These are phyloP conservation scores for Saccharomyces hybrid DNA, from an alignment of 1,139 yeast genomes.

Conservation along the genomic window DNA sequence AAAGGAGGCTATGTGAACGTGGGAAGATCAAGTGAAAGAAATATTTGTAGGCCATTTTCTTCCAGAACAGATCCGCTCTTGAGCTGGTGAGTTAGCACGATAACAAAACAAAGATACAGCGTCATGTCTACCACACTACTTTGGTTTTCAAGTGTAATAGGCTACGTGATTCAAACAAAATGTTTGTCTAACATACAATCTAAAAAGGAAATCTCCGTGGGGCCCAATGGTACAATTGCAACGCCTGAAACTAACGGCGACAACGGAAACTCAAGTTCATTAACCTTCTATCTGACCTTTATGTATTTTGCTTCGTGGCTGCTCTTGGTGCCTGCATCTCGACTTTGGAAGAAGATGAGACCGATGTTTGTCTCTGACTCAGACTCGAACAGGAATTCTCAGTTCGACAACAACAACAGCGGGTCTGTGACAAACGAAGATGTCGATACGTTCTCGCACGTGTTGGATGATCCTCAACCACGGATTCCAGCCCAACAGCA, in stretches of 20 bases:
- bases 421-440: background rate
- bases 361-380: background rate
- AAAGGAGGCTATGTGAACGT: background rate
- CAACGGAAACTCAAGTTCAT: background rate
- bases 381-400: background rate
- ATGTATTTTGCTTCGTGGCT: conserved; percentile 6
- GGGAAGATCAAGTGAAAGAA: background rate
- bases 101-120: background rate
- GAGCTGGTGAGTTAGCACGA: background rate
- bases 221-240: background rate
- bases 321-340: conserved; percentile 4
- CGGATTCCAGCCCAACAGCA: background rate
- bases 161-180: conserved; percentile 11
- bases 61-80: background rate
- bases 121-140: conserved; percentile 3
- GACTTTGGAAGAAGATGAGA: conserved; percentile 4
- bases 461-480: background rate
- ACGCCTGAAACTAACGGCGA: background rate
- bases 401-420: background rate
- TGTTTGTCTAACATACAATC: conserved; percentile 8
- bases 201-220: background rate
- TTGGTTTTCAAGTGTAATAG: conserved; percentile 9
- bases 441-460: background rate
- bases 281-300: conserved; percentile 6
- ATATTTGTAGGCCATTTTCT: background rate